These are phyloP conservation scores for Cordyceps tenuipes DNA, from an alignment of 2,329 filamentous ascomycete species.

Conservation along the genomic window DNA sequence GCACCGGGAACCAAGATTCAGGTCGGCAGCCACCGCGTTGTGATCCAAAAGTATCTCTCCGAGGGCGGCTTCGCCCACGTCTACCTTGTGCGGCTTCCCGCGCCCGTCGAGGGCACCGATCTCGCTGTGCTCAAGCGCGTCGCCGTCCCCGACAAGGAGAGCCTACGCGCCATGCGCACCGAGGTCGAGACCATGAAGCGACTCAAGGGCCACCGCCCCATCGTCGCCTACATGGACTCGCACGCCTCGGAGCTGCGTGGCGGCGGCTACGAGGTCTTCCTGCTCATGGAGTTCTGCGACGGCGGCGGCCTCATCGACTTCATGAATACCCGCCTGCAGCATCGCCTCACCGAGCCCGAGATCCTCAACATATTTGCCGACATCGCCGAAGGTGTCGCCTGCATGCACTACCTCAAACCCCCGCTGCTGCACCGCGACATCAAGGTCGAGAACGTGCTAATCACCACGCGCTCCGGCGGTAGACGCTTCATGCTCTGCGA, in stretches of 20 bases:
- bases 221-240: constrained; percentile 97
- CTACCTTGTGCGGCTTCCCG: constrained; percentile 83
- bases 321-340: constrained; percentile 97
- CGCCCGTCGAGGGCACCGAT: constrained; percentile 68
- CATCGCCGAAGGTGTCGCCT: constrained; percentile 90
- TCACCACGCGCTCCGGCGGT: constrained; percentile 57
- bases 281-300: constrained; percentile 96
- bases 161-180: constrained; percentile 89
- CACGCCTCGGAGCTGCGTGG: constrained; percentile 90
- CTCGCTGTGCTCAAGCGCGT: constrained; percentile 87
- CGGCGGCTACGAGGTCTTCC: constrained; percentile 93
- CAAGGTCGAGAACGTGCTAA: constrained; percentile 97
- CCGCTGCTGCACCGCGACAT: constrained; percentile 86
- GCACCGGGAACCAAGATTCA: constrained; percentile 92
- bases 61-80: constrained; percentile 98
- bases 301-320: constrained; percentile 97
- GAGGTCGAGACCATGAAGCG: constrained; percentile 99
- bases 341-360: constrained; percentile 93
- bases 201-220: constrained; percentile 89
- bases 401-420: constrained; percentile 98
- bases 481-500: constrained; percentile 93
- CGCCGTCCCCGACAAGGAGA: constrained; percentile 91
- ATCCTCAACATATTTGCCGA: constrained; percentile 96
- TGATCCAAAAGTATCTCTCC: constrained; percentile 95
- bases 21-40: constrained; percentile 82